A percentile compares a stretch with the other conserved stretches of the same genome.
Evolutionary conservation across 345 rosid genomes (phyloP).

Genomic region (Excoecaria cochinchinensis): DNA sequence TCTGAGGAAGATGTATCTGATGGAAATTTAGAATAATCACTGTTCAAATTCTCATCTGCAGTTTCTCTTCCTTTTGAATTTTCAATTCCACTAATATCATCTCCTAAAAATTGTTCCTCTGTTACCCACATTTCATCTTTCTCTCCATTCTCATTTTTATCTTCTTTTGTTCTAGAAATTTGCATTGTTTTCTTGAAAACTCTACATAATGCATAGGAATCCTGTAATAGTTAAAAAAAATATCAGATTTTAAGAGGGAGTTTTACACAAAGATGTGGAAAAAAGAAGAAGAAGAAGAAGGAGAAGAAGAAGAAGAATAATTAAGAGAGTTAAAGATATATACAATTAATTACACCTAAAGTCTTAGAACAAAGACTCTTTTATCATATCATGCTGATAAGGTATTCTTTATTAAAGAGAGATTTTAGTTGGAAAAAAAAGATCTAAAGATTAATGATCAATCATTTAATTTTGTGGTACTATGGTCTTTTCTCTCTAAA

Average conservation of each 20-base stretch:
- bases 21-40: slow-evolving; percentile 27
- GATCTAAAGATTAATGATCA: slow-evolving; percentile 11
- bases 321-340: not conserved
- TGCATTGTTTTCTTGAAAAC: slow-evolving; percentile 64
- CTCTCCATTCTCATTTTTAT: slow-evolving; percentile 8
- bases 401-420: slow-evolving; percentile 29
- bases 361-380: slow-evolving; percentile 42
- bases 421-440: slow-evolving; percentile 8
- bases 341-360: slow-evolving; percentile 23
- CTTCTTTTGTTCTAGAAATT: slow-evolving; percentile 40
- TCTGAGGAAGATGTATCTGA: slow-evolving; percentile 47
- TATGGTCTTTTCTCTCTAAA: not conserved
- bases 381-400: slow-evolving; percentile 27
- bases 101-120: slow-evolving; percentile 21
- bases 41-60: slow-evolving; percentile 36
- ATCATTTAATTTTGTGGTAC: not conserved
- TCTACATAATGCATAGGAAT: slow-evolving; percentile 73
- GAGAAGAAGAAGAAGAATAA: slow-evolving; percentile 13
- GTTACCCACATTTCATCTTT: slow-evolving; percentile 22
- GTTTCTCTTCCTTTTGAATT: slow-evolving; percentile 23
- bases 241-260: slow-evolving; percentile 1
- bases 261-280: slow-evolving; percentile 2
- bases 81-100: slow-evolving; percentile 19
- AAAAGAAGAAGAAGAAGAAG: slow-evolving; percentile 20
- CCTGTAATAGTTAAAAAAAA: slow-evolving; percentile 31